Evolutionary conservation across 371 early-diverging fungal genomes (phyloP).

Genomic region (Massospora cicadina): DNA sequence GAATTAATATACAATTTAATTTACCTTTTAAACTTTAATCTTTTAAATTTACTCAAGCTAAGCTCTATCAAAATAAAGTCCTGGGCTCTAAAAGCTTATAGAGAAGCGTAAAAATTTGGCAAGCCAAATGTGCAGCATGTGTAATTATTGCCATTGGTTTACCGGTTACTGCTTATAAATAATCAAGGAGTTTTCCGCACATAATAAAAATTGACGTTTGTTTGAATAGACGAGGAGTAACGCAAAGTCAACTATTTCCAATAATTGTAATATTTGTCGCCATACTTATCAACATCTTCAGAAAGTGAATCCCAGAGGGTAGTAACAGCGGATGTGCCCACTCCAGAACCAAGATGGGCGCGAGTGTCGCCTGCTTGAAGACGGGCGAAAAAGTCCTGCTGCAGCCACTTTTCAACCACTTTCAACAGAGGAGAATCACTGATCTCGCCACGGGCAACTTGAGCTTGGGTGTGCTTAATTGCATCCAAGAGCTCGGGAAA

Average conservation of each 20-base stretch:
- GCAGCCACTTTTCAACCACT: constrained; percentile 36
- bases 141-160: no score
- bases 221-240: background rate
- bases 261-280: constrained; percentile 48
- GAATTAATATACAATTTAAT: no score
- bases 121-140: no score
- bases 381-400: constrained; percentile 21
- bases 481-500: constrained; percentile 29
- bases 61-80: no score
- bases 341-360: background rate
- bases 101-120: no score
- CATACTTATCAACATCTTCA: constrained; percentile 47
- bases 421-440: constrained; percentile 44
- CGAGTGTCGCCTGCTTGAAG: constrained; percentile 2
- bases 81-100: no score
- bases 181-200: background rate
- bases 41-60: no score
- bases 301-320: constrained; percentile 52
- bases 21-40: no score
- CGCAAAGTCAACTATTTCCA: constrained; percentile 14
- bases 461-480: constrained; percentile 17
- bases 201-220: background rate
- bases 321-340: constrained; percentile 15
- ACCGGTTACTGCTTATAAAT: no score
- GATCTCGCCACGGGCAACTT: constrained; percentile 12